These are phyloP conservation scores for Incumbomyces delicatus DNA, from an alignment of 2,329 filamentous ascomycete species.

Conservation along the genomic window DNA sequence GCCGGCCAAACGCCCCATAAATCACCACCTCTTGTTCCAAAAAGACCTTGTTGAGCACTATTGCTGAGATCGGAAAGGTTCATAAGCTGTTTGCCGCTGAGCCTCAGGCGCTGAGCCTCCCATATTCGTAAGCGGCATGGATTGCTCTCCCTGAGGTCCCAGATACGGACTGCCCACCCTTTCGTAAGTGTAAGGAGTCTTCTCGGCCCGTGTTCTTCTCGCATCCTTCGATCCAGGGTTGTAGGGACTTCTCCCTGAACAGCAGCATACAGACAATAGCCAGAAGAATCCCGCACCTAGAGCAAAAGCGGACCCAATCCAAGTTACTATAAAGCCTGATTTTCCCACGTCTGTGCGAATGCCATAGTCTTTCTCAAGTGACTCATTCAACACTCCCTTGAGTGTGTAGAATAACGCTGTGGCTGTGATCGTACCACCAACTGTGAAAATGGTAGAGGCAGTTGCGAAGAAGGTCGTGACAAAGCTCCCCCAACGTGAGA, in stretches of 20 bases:
- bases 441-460: conserved; percentile 46
- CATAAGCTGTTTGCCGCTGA: conserved; percentile 5
- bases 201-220: conserved; percentile 38
- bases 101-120: background rate
- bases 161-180: conserved; percentile 33
- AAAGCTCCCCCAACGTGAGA: conserved; percentile 71
- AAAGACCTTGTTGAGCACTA: background rate
- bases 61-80: conserved; percentile 6
- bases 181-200: conserved; percentile 54
- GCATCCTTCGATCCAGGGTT: conserved; percentile 18
- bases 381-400: conserved; percentile 55
- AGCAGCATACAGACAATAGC: conserved; percentile 87
- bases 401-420: conserved; percentile 66
- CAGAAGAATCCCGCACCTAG: conserved; percentile 75
- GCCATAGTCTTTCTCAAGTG: conserved; percentile 57
- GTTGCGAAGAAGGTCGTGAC: conserved; percentile 67
- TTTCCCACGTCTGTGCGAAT: conserved; percentile 58
- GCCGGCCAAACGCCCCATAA: no score
- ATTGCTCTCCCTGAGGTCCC: conserved; percentile 18
- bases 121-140: conserved; percentile 17
- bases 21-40: no score
- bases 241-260: conserved; percentile 50
- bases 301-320: conserved; percentile 71
- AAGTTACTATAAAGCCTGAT: conserved; percentile 61
- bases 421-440: conserved; percentile 60